A percentile compares a stretch with the other conserved stretches of the same genome.
These are phyloP conservation scores for Scenedesmus sp. DNA, from an alignment of 163 green algal genomes.

Conservation along the genomic window DNA sequence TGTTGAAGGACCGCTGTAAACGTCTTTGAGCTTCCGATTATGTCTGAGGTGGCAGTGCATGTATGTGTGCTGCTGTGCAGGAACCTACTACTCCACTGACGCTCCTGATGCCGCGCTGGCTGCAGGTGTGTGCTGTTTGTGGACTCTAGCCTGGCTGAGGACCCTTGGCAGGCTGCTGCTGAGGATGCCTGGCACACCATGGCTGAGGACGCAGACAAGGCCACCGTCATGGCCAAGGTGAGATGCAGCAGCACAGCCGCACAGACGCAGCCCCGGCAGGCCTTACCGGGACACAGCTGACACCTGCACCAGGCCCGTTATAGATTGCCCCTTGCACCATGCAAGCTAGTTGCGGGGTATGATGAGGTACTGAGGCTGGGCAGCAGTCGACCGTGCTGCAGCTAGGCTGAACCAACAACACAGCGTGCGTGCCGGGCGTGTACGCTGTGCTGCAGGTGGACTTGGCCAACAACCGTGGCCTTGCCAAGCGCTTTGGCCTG, in stretches of 20 bases:
- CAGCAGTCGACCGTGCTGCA: neutral
- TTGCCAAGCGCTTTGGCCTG: constrained; percentile 36
- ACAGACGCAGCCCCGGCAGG: neutral
- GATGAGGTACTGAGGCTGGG: neutral
- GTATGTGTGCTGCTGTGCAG: neutral
- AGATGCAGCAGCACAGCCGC: neutral
- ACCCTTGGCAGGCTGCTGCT: constrained; percentile 5
- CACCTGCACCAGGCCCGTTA: too few species aligned
- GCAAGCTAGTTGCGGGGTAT: neutral
- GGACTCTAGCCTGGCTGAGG: constrained; percentile 1
- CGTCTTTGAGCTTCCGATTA: neutral
- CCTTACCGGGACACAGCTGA: neutral
- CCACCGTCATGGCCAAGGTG: constrained; percentile 43
- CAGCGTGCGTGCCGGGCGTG: neutral
- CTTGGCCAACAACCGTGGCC: neutral
- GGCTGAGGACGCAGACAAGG: constrained; percentile 40
- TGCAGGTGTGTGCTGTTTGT: constrained; percentile 45
- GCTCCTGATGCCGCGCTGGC: neutral
- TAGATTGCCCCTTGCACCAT: too few species aligned
- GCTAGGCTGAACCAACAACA: neutral
- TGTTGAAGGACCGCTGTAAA: neutral
- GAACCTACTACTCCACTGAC: neutral
- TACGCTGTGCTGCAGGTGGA: neutral
- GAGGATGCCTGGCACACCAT: constrained; percentile 50
- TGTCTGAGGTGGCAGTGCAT: neutral